These are phyloP conservation scores for Xylariaceae sp. DNA, from an alignment of 2,329 filamentous ascomycete species.

Conservation along the genomic window DNA sequence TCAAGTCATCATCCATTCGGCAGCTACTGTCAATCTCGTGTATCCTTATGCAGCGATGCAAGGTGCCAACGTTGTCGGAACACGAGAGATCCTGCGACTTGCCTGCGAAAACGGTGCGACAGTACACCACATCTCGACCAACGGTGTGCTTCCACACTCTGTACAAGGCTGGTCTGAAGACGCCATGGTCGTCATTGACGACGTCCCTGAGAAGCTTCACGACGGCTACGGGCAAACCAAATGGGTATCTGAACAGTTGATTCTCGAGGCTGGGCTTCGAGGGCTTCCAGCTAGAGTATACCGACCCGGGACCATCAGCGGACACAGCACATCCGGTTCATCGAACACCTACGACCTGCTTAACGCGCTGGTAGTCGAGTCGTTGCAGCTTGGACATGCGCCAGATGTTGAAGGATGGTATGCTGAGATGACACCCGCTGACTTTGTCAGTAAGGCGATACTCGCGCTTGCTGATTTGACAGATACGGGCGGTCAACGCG, in stretches of 20 bases:
- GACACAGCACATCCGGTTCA: slow-evolving; percentile 69
- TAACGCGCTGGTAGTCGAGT: slow-evolving; percentile 73
- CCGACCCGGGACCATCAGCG: slow-evolving; percentile 72
- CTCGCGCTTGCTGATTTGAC: slow-evolving; percentile 63
- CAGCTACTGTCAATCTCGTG: slow-evolving; percentile 74
- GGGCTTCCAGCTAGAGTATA: slow-evolving; percentile 69
- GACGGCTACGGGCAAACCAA: slow-evolving; percentile 79
- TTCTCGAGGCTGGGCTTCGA: slow-evolving; percentile 63
- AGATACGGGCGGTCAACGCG: slow-evolving; percentile 55
- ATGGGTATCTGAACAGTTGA: slow-evolving; percentile 75
- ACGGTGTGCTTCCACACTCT: slow-evolving; percentile 71
- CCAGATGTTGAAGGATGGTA: slow-evolving; percentile 72
- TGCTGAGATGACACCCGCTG: slow-evolving; percentile 79
- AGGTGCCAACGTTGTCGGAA: slow-evolving; percentile 74
- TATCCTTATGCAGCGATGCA: slow-evolving; percentile 77
- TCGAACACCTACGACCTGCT: slow-evolving; percentile 77
- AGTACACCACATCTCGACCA: slow-evolving; percentile 75
- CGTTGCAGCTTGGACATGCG: slow-evolving; percentile 65
- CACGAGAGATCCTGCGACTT: slow-evolving; percentile 67
- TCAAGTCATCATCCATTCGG: slow-evolving; percentile 73
- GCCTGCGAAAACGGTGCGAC: slow-evolving; percentile 65
- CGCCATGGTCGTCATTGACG: slow-evolving; percentile 60
- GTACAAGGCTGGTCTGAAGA: slow-evolving; percentile 68
- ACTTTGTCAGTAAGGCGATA: slow-evolving; percentile 74
- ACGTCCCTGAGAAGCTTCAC: slow-evolving; percentile 63